Evolutionary conservation across 75 land plant species (phyloP).

Genomic region (Adiantum capillusveneris): DNA sequence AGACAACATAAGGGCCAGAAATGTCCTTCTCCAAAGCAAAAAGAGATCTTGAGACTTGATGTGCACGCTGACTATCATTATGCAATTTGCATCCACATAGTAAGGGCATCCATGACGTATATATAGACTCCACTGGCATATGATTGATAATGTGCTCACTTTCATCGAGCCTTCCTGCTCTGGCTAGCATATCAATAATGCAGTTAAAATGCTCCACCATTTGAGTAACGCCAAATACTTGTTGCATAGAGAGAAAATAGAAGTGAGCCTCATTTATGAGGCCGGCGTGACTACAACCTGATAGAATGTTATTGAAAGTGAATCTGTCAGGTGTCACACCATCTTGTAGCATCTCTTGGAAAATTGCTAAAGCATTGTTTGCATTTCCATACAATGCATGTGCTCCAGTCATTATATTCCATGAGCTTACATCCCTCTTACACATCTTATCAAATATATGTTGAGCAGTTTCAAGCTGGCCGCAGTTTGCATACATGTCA

Average conservation of each 20-base stretch:
- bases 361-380: slow-evolving; percentile 34
- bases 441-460: slow-evolving; percentile 40
- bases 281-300: slow-evolving; percentile 38
- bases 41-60: no score
- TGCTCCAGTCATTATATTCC: slow-evolving; percentile 64
- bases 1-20: no score
- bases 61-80: no score
- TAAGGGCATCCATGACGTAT: background rate
- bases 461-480: slow-evolving; percentile 45
- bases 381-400: slow-evolving; percentile 56
- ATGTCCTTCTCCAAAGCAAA: no score
- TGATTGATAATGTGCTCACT: slow-evolving; percentile 11
- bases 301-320: slow-evolving; percentile 62
- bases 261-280: slow-evolving; percentile 13
- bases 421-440: slow-evolving; percentile 42
- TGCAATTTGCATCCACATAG: no score
- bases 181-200: slow-evolving; percentile 23
- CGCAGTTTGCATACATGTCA: slow-evolving; percentile 48
- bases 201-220: slow-evolving; percentile 32
- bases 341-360: slow-evolving; percentile 34
- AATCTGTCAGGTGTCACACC: slow-evolving; percentile 37
- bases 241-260: slow-evolving; percentile 24
- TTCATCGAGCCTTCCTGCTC: slow-evolving; percentile 24
- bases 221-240: slow-evolving; percentile 8
- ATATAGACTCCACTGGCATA: slow-evolving; percentile 8